Evolutionary conservation across 2,329 filamentous ascomycete species (phyloP).

Genomic region (Mycocentrospora acerina): DNA sequence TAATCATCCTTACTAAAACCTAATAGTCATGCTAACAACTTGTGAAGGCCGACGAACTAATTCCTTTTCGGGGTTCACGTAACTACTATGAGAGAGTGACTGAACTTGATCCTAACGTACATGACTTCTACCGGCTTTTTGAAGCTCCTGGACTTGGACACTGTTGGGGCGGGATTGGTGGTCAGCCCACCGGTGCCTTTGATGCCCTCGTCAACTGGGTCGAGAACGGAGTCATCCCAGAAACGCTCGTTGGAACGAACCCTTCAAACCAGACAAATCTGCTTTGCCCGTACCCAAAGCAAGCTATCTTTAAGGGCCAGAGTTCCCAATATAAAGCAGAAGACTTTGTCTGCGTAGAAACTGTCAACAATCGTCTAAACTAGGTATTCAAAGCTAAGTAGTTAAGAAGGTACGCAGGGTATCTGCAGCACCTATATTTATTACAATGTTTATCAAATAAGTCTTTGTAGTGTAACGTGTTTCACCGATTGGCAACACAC

Average conservation of each 20-base stretch:
- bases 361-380: no score
- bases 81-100: slow-evolving; percentile 18
- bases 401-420: no score
- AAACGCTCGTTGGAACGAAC: slow-evolving; percentile 12
- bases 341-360: no score
- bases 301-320: no score
- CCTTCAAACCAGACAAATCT: slow-evolving; percentile 10
- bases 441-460: no score
- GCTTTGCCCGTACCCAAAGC: slow-evolving; percentile 19
- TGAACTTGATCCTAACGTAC: slow-evolving; percentile 6
- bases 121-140: slow-evolving; percentile 28
- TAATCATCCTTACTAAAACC: no score
- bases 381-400: no score
- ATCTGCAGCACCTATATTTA: no score
- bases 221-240: slow-evolving; percentile 20
- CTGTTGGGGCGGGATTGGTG: slow-evolving; percentile 19
- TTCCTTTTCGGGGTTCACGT: slow-evolving; percentile 5
- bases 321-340: no score
- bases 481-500: no score
- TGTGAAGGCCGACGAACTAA: slow-evolving; percentile 7
- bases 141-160: slow-evolving; percentile 25
- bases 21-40: neutral
- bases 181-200: slow-evolving; percentile 36
- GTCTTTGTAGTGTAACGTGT: no score
- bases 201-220: slow-evolving; percentile 29